These are phyloP conservation scores for Drechslerella coelobrocha DNA, from an alignment of 2,329 filamentous ascomycete species.

Conservation along the genomic window DNA sequence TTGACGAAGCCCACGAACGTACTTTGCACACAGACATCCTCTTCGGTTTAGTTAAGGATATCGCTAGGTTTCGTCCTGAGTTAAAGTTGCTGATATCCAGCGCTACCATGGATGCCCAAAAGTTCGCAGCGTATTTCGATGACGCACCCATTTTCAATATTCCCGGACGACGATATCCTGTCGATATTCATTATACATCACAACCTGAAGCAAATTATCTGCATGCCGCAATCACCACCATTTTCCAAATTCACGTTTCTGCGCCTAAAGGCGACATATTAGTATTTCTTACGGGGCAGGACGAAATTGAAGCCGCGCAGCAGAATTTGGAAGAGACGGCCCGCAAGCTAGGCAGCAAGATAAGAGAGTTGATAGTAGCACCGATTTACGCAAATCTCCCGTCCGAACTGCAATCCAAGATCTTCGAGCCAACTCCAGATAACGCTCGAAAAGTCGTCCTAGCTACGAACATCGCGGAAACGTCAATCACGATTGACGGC, in stretches of 20 bases:
- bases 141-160: constrained; percentile 94
- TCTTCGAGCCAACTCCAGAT: constrained; percentile 90
- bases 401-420: constrained; percentile 86
- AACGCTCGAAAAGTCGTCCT: constrained; percentile 88
- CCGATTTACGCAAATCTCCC: constrained; percentile 95
- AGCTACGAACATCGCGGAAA: constrained; percentile 97
- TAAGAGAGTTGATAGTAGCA: constrained; percentile 85
- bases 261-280: constrained; percentile 83
- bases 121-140: constrained; percentile 90
- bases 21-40: constrained; percentile 91
- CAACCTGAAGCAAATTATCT: constrained; percentile 94
- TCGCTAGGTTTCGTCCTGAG: constrained; percentile 80
- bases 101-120: constrained; percentile 91
- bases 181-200: constrained; percentile 88
- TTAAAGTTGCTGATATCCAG: constrained; percentile 90
- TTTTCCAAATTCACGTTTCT: constrained; percentile 92
- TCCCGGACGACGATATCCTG: constrained; percentile 84
- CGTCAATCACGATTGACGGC: constrained; percentile 91
- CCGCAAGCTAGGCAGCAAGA: constrained; percentile 80
- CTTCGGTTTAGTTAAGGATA: constrained; percentile 85
- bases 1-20: constrained; percentile 96
- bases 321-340: constrained; percentile 84
- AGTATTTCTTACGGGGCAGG: constrained; percentile 93
- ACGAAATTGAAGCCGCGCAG: constrained; percentile 91
- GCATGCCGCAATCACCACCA: constrained; percentile 85